Percentiles rank a stretch among this genome's conserved stretches.
These are phyloP conservation scores for Polyrhizophydium stewartii DNA, from an alignment of 371 early-diverging fungal species.

Conservation along the genomic window DNA sequence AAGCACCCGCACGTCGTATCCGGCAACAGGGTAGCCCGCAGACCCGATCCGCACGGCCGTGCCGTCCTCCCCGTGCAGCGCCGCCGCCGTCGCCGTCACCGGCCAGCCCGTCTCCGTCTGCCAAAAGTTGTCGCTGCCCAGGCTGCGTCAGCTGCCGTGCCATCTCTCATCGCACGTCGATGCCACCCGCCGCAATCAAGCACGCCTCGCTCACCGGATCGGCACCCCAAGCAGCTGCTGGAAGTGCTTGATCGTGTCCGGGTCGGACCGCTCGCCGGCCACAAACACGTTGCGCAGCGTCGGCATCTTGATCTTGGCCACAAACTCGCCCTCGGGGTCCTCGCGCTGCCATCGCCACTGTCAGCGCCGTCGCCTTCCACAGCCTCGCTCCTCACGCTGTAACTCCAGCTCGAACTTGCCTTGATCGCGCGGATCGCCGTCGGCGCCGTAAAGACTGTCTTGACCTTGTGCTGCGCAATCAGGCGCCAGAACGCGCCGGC, in stretches of 20 bases:
- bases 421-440: conserved; percentile 82
- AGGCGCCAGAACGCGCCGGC: conserved; percentile 78
- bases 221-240: conserved; percentile 53
- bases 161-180: background rate
- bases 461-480: conserved; percentile 65
- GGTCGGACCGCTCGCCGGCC: conserved; percentile 89
- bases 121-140: conserved; percentile 82
- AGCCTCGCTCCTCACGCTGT: too few species aligned
- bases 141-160: background rate
- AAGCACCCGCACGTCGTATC: conserved; percentile 64
- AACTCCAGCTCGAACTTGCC: background rate
- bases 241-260: conserved; percentile 71
- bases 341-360: conserved; percentile 61
- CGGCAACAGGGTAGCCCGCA: conserved; percentile 75
- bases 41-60: conserved; percentile 43
- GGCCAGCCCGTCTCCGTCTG: conserved; percentile 90
- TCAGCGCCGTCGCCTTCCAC: background rate
- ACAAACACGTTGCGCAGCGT: conserved; percentile 71
- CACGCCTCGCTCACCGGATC: conserved; percentile 19
- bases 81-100: conserved; percentile 62
- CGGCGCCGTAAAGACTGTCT: conserved; percentile 88
- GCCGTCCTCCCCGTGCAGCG: conserved; percentile 2
- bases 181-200: background rate
- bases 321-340: conserved; percentile 60
- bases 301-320: conserved; percentile 56